Evolutionary conservation across 139 green algal species (phyloP).

Genomic region (Tetradesmus obliquus): DNA sequence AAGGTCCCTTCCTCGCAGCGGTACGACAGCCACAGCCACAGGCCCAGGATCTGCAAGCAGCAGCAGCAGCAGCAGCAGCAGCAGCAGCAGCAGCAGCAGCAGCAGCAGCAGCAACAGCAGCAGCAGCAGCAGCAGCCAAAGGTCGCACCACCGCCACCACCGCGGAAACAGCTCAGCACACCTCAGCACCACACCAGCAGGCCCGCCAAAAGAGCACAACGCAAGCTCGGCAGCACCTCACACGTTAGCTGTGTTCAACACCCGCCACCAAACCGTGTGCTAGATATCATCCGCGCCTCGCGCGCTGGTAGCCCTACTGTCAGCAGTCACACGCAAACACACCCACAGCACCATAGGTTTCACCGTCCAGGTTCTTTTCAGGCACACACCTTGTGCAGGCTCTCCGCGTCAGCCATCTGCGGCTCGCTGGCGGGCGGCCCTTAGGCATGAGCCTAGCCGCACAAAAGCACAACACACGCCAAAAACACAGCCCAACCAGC

Average conservation of each 20-base stretch:
- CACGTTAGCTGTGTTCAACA: too few species aligned
- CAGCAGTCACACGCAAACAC: too few species aligned
- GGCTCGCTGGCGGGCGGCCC: not conserved
- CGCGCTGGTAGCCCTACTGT: too few species aligned
- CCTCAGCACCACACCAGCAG: not conserved
- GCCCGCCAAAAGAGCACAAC: too few species aligned
- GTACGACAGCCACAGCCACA: slow-evolving; percentile 77
- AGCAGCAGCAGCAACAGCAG: slow-evolving; percentile 17
- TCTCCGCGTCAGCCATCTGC: slow-evolving; percentile 1
- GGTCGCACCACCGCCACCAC: not conserved
- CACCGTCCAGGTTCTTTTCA: too few species aligned
- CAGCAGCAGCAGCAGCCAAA: slow-evolving; percentile 1
- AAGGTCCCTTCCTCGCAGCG: slow-evolving; percentile 65
- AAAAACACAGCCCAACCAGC: not conserved
- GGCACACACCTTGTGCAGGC: not conserved
- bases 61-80: not conserved
- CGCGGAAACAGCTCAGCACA: not conserved
- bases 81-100: not conserved
- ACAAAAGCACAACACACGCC: not conserved
- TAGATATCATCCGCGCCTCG: too few species aligned
- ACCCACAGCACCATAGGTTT: too few species aligned
- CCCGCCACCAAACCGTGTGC: too few species aligned
- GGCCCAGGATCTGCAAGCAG: slow-evolving; percentile 60
- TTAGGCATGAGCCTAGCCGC: slow-evolving; percentile 39
- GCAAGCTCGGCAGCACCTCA: too few species aligned